Evolutionary conservation across 139 green algal species (phyloP), one percentile per base, ranked within the genome.

Genomic region (Closterium sp.): DNA sequence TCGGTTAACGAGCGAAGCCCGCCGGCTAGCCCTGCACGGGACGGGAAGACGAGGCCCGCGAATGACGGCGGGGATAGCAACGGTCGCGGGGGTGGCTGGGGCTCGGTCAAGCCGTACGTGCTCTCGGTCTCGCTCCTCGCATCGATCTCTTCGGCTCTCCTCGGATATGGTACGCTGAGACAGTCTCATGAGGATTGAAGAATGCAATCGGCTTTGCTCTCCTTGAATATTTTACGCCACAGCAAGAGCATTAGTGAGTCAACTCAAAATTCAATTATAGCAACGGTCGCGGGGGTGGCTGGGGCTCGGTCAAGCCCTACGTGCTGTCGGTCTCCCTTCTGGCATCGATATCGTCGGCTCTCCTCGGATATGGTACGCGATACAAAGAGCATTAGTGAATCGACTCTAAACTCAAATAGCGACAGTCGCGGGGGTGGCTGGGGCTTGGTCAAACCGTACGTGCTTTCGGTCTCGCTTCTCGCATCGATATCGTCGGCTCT

Each of bases 161-260:
- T 91, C 9, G 87, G 87, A 81, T 91, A 91, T 91, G 87, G 87
- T 91, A 38, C 16, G 86, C n/a, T n/a, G 30, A 31, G 16, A 85
- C n/a, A 43, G n/a, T 30, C 3, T 86, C 19, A 34, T 10, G 12
- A 87, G 19, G 19, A 25, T 10, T 87, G 21, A 87, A 12, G 84
- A 87, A 38, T 34, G 12, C 84, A 87, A 87, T 34, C 4, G 33
- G 84, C 21, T 16, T 10, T 87, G 32, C 33, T 34, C 32, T 38
- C 21, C 33, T 87, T 43, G 84, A 16, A 87, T 21, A 87, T 87
- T 10, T 10, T 6, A 87, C 32, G 84, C 33, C 21, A 38, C 21
- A 38, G 32, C 33, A 55, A 87, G 84, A 87, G 12, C 23, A 87
- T 34, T 16, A 21, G n/a, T n/a, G n/a, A n/a, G n/a, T n/a, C n/a